Evolutionary conservation across 2,329 filamentous ascomycete species (phyloP), one percentile per base, ranked within the genome.

Genomic region (Blumeria hordei): DNA sequence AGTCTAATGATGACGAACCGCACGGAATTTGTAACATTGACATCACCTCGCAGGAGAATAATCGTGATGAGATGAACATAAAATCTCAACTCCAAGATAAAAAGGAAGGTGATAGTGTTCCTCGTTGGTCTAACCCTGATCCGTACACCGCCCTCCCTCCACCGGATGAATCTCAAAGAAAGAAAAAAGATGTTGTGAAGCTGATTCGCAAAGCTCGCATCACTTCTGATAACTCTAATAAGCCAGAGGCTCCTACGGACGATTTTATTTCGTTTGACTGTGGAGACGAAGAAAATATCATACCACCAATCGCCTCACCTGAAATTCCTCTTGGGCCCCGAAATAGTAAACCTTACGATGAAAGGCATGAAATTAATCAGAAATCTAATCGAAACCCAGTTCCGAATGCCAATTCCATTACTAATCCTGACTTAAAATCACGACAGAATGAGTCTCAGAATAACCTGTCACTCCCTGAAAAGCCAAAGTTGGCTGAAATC

Each of bases 51-150:
- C 32, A 28, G 18, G 8, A 12, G 10, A 52, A 18, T 35, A 36
- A 18, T 14, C 10, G 18, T 12, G 53, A 35, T 35, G 41, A 3
- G 5, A 47, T 34, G 16, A 64, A 62, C 52, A 75, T 75, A 62
- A 71, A 72, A 10, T 64, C 64, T 2, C 69, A 71, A 9, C 65
- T 62, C 9, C 60, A 60, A 1, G 59, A 62, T 14, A 65, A 65
- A 8, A 63, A 67, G 21, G 70, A 68, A 58, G 64, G 72, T 55
- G 69, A 71, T 12, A 60, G 62, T 54, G 68, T 66, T 5, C 87
- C 88, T 3, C 88, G 84, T 66, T 96, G 90, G 90, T 94, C 88
- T 4, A 96, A 96, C 62, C 88, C 90, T 3, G 90, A 96, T 65
- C 88, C 88, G 0, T 95, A 96, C 67, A 94, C 86, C 6, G 84